Percentiles rank a stretch among this genome's conserved stretches.
Evolutionary conservation across 192 early-diverging fungal species (phyloP).

Genomic region (Gamsiella multidivaricata): DNA sequence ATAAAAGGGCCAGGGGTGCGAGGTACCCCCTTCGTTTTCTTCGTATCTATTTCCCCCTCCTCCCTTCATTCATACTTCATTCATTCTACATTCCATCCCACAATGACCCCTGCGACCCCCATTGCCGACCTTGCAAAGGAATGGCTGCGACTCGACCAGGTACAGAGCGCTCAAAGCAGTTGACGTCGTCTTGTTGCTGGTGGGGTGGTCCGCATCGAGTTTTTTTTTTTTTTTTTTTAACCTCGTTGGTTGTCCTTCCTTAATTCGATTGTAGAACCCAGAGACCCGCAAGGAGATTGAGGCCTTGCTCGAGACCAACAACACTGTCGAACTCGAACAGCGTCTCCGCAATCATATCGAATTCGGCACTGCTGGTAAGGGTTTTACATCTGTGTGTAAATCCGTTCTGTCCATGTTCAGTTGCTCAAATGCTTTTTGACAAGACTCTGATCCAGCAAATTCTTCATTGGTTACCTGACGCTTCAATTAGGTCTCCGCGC

Average conservation of each 20-base stretch:
- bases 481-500: slow-evolving; percentile 79
- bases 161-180: slow-evolving; percentile 1
- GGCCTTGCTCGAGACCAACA: slow-evolving; percentile 56
- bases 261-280: slow-evolving; percentile 59
- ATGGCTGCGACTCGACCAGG: slow-evolving; percentile 69
- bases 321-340: slow-evolving; percentile 62
- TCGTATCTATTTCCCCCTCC: background rate
- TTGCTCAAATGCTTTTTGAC: background rate
- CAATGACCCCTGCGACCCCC: slow-evolving; percentile 32
- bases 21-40: background rate
- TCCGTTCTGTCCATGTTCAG: background rate
- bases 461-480: background rate
- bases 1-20: too few relatives aligned
- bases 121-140: slow-evolving; percentile 60
- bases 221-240: background rate
- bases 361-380: slow-evolving; percentile 85
- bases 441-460: too few relatives aligned
- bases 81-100: background rate
- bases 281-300: slow-evolving; percentile 70
- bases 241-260: background rate
- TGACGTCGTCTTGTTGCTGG: too few relatives aligned
- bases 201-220: background rate
- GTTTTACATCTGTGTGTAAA: background rate
- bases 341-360: slow-evolving; percentile 74
- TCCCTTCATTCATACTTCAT: background rate